A percentile compares a stretch with the other conserved stretches of the same genome.
phyloP scores from a whole-genome alignment of 2,329 filamentous ascomycete genomes.

The Colletotrichum gloeosporioides region DNA sequence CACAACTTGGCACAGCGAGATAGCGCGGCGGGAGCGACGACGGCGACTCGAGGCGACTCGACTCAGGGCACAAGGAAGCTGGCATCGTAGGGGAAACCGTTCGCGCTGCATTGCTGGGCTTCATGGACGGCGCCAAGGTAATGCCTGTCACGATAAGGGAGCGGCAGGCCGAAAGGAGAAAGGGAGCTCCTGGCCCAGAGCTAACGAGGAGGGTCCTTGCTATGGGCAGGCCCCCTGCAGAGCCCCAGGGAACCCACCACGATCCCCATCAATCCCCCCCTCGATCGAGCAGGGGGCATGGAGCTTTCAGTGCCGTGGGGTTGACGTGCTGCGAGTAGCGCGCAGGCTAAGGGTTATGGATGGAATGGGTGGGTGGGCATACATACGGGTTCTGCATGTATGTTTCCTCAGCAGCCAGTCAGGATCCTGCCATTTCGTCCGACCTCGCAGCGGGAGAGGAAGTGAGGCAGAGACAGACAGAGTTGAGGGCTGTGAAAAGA shows the following conservation, averaged over 20 bases:
- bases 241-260: constrained; percentile 22
- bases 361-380: background rate
- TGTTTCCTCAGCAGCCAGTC: background rate
- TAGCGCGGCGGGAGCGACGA: background rate
- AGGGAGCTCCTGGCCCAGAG: constrained; percentile 10
- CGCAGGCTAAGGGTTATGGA: background rate
- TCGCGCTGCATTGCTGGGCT: constrained; percentile 11
- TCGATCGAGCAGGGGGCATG: constrained; percentile 16
- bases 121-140: constrained; percentile 3
- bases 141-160: constrained; percentile 15
- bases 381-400: background rate
- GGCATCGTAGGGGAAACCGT: constrained; percentile 6
- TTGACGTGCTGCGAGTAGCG: constrained; percentile 17
- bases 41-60: background rate
- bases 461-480: background rate
- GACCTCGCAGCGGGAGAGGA: background rate
- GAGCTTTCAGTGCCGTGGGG: constrained; percentile 21
- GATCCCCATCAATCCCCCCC: constrained; percentile 19
- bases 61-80: background rate
- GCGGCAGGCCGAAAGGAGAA: background rate
- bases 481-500: background rate
- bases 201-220: constrained; percentile 12
- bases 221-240: constrained; percentile 11
- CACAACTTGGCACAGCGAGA: background rate
- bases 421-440: background rate